Percentiles rank a stretch among this genome's conserved stretches.
Conservation (phyloP, 192 early-diverging fungal genomes). For the Coemansia sp. region DNA sequence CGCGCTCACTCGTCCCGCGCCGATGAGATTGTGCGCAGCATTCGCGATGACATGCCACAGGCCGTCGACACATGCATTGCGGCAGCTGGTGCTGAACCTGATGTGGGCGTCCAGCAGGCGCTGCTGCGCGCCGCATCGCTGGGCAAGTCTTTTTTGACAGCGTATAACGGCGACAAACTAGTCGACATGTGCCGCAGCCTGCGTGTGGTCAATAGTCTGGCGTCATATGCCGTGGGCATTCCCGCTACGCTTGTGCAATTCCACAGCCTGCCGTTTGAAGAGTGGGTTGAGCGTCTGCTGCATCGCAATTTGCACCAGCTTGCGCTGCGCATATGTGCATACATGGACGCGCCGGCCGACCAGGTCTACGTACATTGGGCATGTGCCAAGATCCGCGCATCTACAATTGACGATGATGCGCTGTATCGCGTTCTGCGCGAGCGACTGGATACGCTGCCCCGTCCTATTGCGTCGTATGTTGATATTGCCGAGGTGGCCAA, state of each 20-base stretch:
- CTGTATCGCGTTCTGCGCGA: conserved; percentile 77
- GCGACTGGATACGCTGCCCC: conserved; percentile 63
- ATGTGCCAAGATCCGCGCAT: conserved; percentile 86
- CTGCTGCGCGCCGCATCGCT: conserved; percentile 84
- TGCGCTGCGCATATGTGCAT: conserved; percentile 82
- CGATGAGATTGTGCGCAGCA: conserved; percentile 92
- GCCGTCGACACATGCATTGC: conserved; percentile 93
- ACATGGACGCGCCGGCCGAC: conserved; percentile 74
- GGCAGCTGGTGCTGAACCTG: conserved; percentile 87
- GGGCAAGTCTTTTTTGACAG: conserved; percentile 90
- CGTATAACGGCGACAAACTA: conserved; percentile 81
- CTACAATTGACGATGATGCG: conserved; percentile 81
- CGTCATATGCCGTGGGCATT: conserved; percentile 82
- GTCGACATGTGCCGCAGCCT: conserved; percentile 84
- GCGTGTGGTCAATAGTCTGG: conserved; percentile 87
- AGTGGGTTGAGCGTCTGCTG: conserved; percentile 78
- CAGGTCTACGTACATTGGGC: conserved; percentile 95
- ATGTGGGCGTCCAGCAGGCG: conserved; percentile 73
- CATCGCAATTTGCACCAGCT: conserved; percentile 83
- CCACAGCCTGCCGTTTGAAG: conserved; percentile 71
- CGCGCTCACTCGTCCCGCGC: conserved; percentile 73
- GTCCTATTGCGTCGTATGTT: conserved; percentile 63
- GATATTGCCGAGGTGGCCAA: conserved; percentile 93
- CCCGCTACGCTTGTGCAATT: conserved; percentile 85
- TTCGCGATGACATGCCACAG: conserved; percentile 72